A percentile compares a stretch with the other conserved stretches of the same genome.
Conservation (phyloP, 768 basidiomycete species). For the Leucogyrophana mollusca region DNA sequence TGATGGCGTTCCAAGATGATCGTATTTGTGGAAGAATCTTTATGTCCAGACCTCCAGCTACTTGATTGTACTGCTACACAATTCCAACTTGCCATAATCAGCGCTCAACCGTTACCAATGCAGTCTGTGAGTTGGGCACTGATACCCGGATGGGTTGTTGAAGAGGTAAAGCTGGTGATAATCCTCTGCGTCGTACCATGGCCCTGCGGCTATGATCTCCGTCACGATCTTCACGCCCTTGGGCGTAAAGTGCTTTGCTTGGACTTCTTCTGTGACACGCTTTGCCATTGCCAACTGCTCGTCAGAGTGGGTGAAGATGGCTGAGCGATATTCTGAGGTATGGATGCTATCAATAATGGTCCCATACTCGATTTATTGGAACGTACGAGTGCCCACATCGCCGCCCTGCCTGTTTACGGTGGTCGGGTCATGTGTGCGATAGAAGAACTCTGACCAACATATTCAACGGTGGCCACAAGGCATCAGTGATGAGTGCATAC, state of each 20-base stretch:
- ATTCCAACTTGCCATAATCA: background rate
- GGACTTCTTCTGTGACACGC: slow-evolving; percentile 78
- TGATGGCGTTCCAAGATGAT: slow-evolving; percentile 45
- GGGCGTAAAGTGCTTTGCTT: slow-evolving; percentile 78
- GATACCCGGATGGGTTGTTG: slow-evolving; percentile 85
- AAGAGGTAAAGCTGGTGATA: slow-evolving; percentile 82
- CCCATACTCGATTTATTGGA: background rate
- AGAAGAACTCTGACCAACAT: slow-evolving; percentile 75
- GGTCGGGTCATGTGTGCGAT: slow-evolving; percentile 92
- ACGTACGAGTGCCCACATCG: slow-evolving; percentile 77
- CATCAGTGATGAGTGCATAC: slow-evolving; percentile 30
- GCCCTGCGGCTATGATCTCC: slow-evolving; percentile 61
- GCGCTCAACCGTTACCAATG: slow-evolving; percentile 79
- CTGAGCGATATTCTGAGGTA: slow-evolving; percentile 83
- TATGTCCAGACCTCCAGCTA: background rate
- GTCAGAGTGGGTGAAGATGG: slow-evolving; percentile 76
- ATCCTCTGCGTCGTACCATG: slow-evolving; percentile 83
- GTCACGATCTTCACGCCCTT: slow-evolving; percentile 77
- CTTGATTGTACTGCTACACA: background rate
- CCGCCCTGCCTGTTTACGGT: slow-evolving; percentile 76
- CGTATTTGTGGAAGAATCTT: too few species aligned
- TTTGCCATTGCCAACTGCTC: slow-evolving; percentile 75
- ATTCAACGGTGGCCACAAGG: background rate
- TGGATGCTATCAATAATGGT: background rate
- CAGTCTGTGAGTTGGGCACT: slow-evolving; percentile 85